These are phyloP conservation scores for Rubia peregrina DNA, from an alignment of 305 asterid genomes.

Conservation along the genomic window DNA sequence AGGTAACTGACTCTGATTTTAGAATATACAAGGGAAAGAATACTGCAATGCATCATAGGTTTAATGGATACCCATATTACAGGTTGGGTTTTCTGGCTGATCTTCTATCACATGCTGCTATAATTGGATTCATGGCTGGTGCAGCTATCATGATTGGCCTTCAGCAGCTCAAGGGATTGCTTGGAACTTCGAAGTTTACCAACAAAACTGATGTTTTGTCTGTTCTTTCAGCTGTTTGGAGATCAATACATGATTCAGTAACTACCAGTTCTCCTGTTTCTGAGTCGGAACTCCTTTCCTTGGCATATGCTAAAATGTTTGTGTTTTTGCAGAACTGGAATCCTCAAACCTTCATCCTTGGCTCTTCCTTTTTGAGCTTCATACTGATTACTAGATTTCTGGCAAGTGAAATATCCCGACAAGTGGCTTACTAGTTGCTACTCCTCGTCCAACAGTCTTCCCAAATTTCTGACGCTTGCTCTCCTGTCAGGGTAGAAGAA, in stretches of 20 bases:
- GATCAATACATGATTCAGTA: slow-evolving; percentile 26
- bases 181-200: slow-evolving; percentile 28
- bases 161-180: slow-evolving; percentile 34
- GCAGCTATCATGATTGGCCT: slow-evolving; percentile 37
- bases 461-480: not conserved
- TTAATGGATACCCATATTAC: not conserved
- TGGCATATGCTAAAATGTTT: not conserved
- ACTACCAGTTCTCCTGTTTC: not conserved
- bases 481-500: slow-evolving; percentile 25
- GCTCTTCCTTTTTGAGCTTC: slow-evolving; percentile 25
- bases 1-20: slow-evolving; percentile 20
- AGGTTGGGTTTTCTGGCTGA: slow-evolving; percentile 29
- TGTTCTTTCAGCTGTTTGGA: slow-evolving; percentile 24
- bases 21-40: not conserved
- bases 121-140: slow-evolving; percentile 41
- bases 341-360: slow-evolving; percentile 19
- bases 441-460: not conserved
- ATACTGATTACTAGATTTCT: slow-evolving; percentile 17
- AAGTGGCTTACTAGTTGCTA: not conserved
- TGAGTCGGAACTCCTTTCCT: not conserved
- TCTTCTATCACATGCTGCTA: slow-evolving; percentile 32
- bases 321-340: slow-evolving; percentile 21
- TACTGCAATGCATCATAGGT: not conserved
- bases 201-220: slow-evolving; percentile 30
- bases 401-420: slow-evolving; percentile 13